Base-by-base conservation (phyloP, 306 rosid species). In the Cajanus cajan region DNA sequence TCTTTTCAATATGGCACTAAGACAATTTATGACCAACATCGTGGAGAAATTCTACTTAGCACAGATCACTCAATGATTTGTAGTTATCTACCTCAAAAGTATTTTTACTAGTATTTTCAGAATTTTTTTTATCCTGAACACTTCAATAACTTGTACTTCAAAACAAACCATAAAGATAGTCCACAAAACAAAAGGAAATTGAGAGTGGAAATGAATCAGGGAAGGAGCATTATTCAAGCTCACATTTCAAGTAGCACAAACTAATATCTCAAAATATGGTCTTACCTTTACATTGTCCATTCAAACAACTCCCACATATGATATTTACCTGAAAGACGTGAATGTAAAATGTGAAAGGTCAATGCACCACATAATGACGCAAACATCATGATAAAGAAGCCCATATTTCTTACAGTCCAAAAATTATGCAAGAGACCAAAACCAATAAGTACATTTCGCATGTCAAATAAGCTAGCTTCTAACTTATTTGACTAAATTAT, bases 261-360 rank as follows among this genome's bases (percentile, higher is more conserved):
- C 28, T 31, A 39, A 65, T 39, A 78, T 45, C 28, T 57, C 64
- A 67, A 67, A 69, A 67, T 48, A 76, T 39, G 50, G 50, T 36
- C 93, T 78, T 66, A 95, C 99, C 99, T 85, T 85, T 85, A 81
- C 98, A 91, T 82, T 83, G 84, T 78, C 91, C 93, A 89, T 88
- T 88, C 76, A 67, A 76, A 84, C 99, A 95, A 68, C 79, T 82
- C 86, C 99, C 97, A 68, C 99, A 95, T 62, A 83, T 64, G 61
- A 92, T 83, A 90, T 91, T 87, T 77, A 95, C 97, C 99, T 95
- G 94, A 81, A 85, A 78, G 34, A 77, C 39, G 86, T 33, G 81
- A 75, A 82, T n/a, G 59, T 12, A 68, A 58, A 63, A 77, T 66
- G 69, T 78, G 78, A 36, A 70, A 86, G 43, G 44, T 61, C 59